Conservation (phyloP, 163 green algal species). For the Volvox carteri region DNA sequence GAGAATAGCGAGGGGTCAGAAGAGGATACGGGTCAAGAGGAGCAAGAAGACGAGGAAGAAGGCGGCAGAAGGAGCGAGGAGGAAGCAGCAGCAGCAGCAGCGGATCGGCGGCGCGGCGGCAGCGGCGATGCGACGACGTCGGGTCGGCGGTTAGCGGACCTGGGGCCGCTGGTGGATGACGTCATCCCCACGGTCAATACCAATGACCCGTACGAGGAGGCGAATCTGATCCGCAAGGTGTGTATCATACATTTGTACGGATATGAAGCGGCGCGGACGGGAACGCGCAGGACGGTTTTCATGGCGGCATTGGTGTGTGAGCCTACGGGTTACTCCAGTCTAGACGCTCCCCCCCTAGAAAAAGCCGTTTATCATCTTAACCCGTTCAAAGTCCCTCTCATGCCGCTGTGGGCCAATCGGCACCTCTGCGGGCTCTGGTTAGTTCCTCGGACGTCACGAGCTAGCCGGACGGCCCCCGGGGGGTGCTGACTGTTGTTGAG, state of each 20-base stretch:
- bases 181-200: conserved; percentile 61
- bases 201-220: conserved; percentile 76
- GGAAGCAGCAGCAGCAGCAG: background rate
- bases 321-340: background rate
- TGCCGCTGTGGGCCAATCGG: too few relatives aligned
- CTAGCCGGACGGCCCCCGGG: too few relatives aligned
- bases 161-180: conserved; percentile 49
- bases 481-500: too few relatives aligned
- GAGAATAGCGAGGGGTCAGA: conserved; percentile 9
- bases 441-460: too few relatives aligned
- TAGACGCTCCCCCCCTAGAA: too few relatives aligned
- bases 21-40: background rate
- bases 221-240: conserved; percentile 87
- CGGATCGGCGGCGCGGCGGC: background rate
- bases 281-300: conserved; percentile 49
- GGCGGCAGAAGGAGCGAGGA: conserved; percentile 32
- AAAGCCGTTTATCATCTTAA: too few relatives aligned
- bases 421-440: too few relatives aligned
- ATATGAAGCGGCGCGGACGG: too few relatives aligned
- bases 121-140: conserved; percentile 1
- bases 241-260: background rate
- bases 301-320: conserved; percentile 44
- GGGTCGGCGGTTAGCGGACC: background rate
- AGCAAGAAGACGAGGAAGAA: background rate
- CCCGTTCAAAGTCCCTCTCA: too few relatives aligned